These are phyloP conservation scores for Neopestalotiopsis sp. DNA, from an alignment of 2,329 filamentous ascomycete species.

Conservation along the genomic window DNA sequence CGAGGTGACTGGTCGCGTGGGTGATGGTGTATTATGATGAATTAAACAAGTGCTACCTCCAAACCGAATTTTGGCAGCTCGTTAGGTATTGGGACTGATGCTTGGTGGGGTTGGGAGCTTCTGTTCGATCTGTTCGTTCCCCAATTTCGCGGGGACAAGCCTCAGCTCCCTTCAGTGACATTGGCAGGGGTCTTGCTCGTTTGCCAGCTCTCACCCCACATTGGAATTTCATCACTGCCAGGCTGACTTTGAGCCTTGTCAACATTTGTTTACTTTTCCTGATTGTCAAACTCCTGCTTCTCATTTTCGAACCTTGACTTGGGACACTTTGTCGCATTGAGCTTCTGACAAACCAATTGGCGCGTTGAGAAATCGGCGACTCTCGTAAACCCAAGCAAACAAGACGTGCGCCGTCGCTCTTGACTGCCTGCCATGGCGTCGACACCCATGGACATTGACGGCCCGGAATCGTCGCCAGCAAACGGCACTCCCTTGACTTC, in stretches of 20 bases:
- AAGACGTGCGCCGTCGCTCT: neutral
- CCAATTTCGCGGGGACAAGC: slow-evolving; percentile 5
- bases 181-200: neutral
- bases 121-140: neutral
- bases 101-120: slow-evolving; percentile 19
- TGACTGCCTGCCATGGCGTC: slow-evolving; percentile 18
- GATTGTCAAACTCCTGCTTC: neutral
- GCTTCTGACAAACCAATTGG: neutral
- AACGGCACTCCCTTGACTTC: slow-evolving; percentile 44
- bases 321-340: too few relatives aligned
- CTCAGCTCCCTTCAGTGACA: neutral
- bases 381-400: neutral
- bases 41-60: neutral
- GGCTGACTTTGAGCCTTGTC: slow-evolving; percentile 17
- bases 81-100: neutral
- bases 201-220: slow-evolving; percentile 5
- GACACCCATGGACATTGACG: slow-evolving; percentile 60
- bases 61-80: slow-evolving; percentile 1
- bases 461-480: slow-evolving; percentile 44
- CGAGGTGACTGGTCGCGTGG: neutral
- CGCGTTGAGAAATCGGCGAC: neutral
- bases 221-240: slow-evolving; percentile 7
- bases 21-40: neutral
- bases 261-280: slow-evolving; percentile 12
- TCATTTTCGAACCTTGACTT: neutral